These are phyloP conservation scores for Gentiana straminea DNA, from an alignment of 257 asterid species.

Conservation along the genomic window DNA sequence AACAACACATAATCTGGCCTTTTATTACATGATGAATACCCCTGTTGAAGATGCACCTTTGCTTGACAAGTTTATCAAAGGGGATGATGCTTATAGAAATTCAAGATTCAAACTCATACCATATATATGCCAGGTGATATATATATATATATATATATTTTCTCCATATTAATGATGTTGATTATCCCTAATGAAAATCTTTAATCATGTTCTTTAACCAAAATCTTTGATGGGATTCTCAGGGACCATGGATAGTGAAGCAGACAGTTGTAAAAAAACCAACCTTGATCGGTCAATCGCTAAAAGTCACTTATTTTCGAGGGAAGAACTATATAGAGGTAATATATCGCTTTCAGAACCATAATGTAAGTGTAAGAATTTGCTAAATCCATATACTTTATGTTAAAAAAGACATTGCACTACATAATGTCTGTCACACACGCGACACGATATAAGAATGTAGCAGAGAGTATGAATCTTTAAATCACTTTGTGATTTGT, in stretches of 20 bases:
- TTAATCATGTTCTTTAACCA: no score
- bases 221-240: slow-evolving; percentile 7
- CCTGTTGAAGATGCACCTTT: slow-evolving; percentile 80
- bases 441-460: no score
- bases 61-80: slow-evolving; percentile 18
- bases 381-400: no score
- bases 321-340: slow-evolving; percentile 98
- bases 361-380: no score
- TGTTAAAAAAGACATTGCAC: no score
- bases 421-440: no score
- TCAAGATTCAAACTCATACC: slow-evolving; percentile 99
- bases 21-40: slow-evolving; percentile 87
- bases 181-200: no score
- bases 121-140: slow-evolving; percentile 65
- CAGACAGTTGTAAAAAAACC: slow-evolving; percentile 77
- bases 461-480: no score
- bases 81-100: slow-evolving; percentile 90
- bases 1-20: slow-evolving; percentile 71
- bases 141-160: no score
- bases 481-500: no score
- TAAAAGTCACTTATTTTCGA: slow-evolving; percentile 61
- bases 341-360: slow-evolving; percentile 1
- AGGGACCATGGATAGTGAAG: slow-evolving; percentile 98
- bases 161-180: not conserved
- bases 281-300: slow-evolving; percentile 76